These are phyloP conservation scores for Jasminum sambac DNA, from an alignment of 257 asterid species.

Conservation along the genomic window DNA sequence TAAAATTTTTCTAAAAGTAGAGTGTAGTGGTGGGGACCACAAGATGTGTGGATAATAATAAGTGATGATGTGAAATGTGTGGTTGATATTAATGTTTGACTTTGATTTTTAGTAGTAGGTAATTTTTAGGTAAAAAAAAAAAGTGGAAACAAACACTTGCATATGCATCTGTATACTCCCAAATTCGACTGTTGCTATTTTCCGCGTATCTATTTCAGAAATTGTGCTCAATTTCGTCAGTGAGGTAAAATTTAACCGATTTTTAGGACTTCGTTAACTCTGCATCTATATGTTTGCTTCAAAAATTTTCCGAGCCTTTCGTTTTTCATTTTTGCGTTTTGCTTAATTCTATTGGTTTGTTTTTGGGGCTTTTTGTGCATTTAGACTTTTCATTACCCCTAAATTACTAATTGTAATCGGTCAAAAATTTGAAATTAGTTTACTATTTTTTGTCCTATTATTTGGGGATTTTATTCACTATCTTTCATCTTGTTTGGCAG, in stretches of 20 bases:
- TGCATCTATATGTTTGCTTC: background rate
- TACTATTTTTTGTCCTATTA: too few species aligned
- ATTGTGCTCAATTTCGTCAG: conserved; percentile 91
- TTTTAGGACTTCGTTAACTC: background rate
- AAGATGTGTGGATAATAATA: too few species aligned
- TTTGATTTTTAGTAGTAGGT: too few species aligned
- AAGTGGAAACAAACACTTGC: background rate
- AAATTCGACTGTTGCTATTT: background rate
- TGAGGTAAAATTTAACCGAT: conserved; percentile 48
- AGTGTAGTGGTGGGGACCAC: too few species aligned
- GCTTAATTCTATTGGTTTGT: background rate
- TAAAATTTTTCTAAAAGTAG: too few species aligned
- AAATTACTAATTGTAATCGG: background rate
- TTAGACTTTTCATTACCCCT: background rate
- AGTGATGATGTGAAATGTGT: too few species aligned
- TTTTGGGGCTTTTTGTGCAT: background rate
- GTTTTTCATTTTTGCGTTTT: background rate
- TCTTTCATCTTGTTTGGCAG: conserved; percentile 27
- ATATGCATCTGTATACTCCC: background rate
- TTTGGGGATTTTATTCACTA: conserved; percentile 6
- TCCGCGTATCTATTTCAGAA: conserved; percentile 42
- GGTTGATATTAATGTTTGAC: too few species aligned
- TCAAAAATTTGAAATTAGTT: background rate
- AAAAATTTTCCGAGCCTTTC: background rate
- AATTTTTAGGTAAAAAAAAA: too few species aligned